phyloP scores from a whole-genome alignment of 1,284 basidiomycete species.

The Leccinum huronense region DNA sequence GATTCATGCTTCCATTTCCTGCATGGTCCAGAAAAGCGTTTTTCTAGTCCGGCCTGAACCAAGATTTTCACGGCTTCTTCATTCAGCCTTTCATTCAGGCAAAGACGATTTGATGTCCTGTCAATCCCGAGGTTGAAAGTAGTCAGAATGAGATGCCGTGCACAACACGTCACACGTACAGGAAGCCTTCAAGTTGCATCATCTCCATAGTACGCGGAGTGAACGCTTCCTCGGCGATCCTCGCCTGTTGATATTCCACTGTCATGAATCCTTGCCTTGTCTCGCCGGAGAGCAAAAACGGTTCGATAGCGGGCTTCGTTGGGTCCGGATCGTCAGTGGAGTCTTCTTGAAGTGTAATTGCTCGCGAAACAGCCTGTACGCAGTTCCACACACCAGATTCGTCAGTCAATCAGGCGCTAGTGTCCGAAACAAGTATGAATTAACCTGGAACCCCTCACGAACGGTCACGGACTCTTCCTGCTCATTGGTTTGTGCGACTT shows the following conservation, averaged over 20 bases:
- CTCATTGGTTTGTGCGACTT: constrained; percentile 57
- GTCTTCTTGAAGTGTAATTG: too few species aligned
- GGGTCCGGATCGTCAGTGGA: too few species aligned
- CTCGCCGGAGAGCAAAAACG: too few species aligned
- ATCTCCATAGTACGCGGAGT: background rate
- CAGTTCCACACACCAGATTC: background rate
- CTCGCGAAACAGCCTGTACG: too few species aligned
- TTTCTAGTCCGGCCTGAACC: constrained; percentile 31
- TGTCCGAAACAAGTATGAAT: background rate
- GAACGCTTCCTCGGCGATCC: constrained; percentile 1
- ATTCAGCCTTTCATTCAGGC: constrained; percentile 29
- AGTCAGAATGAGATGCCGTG: background rate
- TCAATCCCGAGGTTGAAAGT: background rate
- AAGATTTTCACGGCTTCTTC: constrained; percentile 34
- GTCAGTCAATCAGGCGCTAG: background rate
- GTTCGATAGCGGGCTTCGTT: too few species aligned
- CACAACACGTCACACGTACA: constrained; percentile 18
- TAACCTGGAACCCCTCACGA: constrained; percentile 44
- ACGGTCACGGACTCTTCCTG: constrained; percentile 52
- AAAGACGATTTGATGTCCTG: constrained; percentile 31
- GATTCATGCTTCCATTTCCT: constrained; percentile 25
- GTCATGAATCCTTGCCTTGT: too few species aligned
- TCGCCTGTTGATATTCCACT: constrained; percentile 22
- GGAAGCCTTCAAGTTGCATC: constrained; percentile 17
- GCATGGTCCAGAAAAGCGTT: constrained; percentile 27